These are phyloP conservation scores for Leccinum subtestaceum DNA, from an alignment of 768 basidiomycete species.

Conservation along the genomic window DNA sequence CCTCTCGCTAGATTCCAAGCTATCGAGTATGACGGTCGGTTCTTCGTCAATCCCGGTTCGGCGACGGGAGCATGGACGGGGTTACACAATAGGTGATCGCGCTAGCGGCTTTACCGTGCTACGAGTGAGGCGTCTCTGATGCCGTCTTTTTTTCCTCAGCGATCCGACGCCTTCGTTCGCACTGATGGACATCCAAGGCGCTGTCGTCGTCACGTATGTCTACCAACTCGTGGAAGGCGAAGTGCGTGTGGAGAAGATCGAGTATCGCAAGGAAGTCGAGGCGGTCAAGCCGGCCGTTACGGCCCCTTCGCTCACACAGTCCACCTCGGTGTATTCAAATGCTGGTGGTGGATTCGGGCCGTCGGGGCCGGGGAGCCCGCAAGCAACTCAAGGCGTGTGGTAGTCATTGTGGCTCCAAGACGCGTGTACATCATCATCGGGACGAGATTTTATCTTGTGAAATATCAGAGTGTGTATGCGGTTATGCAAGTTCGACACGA, in stretches of 20 bases:
- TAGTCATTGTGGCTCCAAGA: slow-evolving; percentile 5
- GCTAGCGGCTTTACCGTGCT: background rate
- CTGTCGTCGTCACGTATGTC: slow-evolving; percentile 95
- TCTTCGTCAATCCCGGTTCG: slow-evolving; percentile 95
- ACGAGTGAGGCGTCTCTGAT: background rate
- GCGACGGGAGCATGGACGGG: slow-evolving; percentile 96
- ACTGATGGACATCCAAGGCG: slow-evolving; percentile 95
- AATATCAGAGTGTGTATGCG: background rate
- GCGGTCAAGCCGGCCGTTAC: slow-evolving; percentile 30
- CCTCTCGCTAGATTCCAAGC: slow-evolving; percentile 74
- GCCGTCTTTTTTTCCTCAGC: slow-evolving; percentile 35
- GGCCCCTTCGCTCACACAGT: slow-evolving; percentile 20
- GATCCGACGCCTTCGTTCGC: slow-evolving; percentile 94
- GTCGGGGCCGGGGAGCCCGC: slow-evolving; percentile 27
- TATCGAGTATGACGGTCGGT: slow-evolving; percentile 84
- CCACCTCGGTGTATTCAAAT: slow-evolving; percentile 34
- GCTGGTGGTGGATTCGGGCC: slow-evolving; percentile 20
- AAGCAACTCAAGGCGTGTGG: slow-evolving; percentile 28
- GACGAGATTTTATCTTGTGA: background rate
- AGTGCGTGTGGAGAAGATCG: slow-evolving; percentile 89
- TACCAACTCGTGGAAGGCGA: slow-evolving; percentile 94
- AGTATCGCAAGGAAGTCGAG: slow-evolving; percentile 67
- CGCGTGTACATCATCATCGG: background rate
- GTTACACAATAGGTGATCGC: slow-evolving; percentile 11
- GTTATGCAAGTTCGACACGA: too few species aligned